Base-by-base conservation (phyloP, 1,139 yeast genomes). In the Saccharomyces hybrid region DNA sequence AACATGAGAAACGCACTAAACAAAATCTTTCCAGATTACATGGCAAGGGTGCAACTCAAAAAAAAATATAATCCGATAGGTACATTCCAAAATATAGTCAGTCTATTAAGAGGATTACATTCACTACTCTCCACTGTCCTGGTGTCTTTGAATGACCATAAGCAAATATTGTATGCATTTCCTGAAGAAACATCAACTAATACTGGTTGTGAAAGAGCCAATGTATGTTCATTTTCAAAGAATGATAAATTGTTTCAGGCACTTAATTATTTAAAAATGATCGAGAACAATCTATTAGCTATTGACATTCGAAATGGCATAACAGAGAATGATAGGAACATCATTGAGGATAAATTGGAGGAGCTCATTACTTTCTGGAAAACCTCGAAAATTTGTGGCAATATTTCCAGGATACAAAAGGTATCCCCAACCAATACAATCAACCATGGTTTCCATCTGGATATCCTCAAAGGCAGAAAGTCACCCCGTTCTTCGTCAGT, bases 371-470 rank as follows among this genome's bases (percentile, higher is more conserved):
- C n/a, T 20, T 20, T 38, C 44, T 38, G 44, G 44, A 38, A 38
- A 20, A 20, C 25, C n/a, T 38, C 25, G n/a, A 38, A 38, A 20
- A 16, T 13, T 8, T 38, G 26, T 20, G 20, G 20, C 25, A 38
- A 38, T 38, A 9, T 9, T 20, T 9, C 13, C 6, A 11, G 9
- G 25, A 20, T 3, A 20, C 23, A 34, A 29, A 46, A 7, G 11
- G 32, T 7, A 16, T 13, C 23, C 6, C 6, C 27, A 29, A 51
- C 20, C 4, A 25, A 51, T 29, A 25, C 23, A 46, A 20, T 5
- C 13, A 14, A 8, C 38, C 52, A 28, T 47, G 59, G 59, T 1
- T 55, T 57, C 48, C 46, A 55, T 9, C 50, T 57, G 16, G 58
- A 57, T 51, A 52, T 57, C 4, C 31, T 57, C 7, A 51, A 47